These are phyloP conservation scores for Tetrapisispora arboricola DNA, from an alignment of 805 yeast species.

Conservation along the genomic window DNA sequence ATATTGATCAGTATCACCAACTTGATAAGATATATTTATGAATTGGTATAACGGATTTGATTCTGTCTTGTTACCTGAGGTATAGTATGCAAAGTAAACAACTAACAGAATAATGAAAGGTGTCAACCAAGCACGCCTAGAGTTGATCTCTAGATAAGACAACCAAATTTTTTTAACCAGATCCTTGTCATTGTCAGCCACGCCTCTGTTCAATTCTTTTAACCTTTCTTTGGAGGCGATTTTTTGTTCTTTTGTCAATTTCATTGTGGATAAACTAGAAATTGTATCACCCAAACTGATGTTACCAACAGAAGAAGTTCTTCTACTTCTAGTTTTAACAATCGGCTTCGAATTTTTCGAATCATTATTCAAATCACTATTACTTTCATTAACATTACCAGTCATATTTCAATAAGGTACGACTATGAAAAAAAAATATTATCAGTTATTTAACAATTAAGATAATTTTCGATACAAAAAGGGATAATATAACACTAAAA, in stretches of 20 bases:
- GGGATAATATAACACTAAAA: too few species aligned
- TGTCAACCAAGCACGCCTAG: conserved; percentile 51
- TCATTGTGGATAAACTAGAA: conserved; percentile 56
- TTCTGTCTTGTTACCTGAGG: conserved; percentile 41
- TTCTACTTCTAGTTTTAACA: conserved; percentile 18
- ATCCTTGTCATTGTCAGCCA: conserved; percentile 34
- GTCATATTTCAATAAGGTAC: neutral
- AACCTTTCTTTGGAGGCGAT: conserved; percentile 25
- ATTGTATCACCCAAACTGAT: conserved; percentile 63
- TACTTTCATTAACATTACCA: neutral
- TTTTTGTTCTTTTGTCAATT: conserved; percentile 35
- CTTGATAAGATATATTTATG: conserved; percentile 48
- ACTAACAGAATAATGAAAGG: conserved; percentile 40
- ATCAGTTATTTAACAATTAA: too few species aligned
- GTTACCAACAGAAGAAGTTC: conserved; percentile 61
- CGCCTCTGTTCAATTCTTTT: conserved; percentile 11
- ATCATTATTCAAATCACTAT: neutral
- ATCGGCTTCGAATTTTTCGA: neutral
- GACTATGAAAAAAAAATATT: too few species aligned
- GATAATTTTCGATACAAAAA: too few species aligned
- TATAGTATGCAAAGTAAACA: conserved; percentile 34
- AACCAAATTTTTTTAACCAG: conserved; percentile 41
- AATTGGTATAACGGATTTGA: conserved; percentile 49
- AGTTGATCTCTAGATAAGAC: conserved; percentile 42
- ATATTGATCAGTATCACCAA: conserved; percentile 48